Base-by-base conservation (phyloP, 345 rosid genomes). In the Aegle marmelos region DNA sequence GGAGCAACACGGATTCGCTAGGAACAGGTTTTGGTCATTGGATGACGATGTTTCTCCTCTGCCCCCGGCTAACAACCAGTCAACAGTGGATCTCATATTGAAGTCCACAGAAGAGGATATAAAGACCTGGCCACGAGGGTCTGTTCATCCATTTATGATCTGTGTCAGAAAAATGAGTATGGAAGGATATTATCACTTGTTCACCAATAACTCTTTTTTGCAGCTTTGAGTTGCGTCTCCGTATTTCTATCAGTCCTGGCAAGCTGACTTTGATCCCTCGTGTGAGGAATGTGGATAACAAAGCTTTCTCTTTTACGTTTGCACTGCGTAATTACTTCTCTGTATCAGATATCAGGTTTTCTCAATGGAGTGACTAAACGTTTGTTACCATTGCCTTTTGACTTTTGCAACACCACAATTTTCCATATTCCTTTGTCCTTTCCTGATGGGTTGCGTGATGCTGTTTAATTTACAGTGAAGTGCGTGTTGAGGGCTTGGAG, bases 401-500 rank as follows among this genome's bases (percentile, higher is more conserved):
- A 25, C 17, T 45, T 62, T 66, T 34, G 19, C 66, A 9, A 34
- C 34, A 25, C 27, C 33, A 65, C 36, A 75, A 53, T 41, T 74
- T 66, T 53, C 25, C 64, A 14, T 45, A 41, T 65, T 34, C 24
- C 39, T 78, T 27, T 65, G 53, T 50, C 57, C 79, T 75, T 77
- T 77, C 25, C 75, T 27, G 68, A 62, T 37, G 60, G 70, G 59
- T 70, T 75, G 73, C 34, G 41, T 76, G 78, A 77, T 84, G 84
- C 61, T 81, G 68, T 74, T 70, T 61, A 60, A 85, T 82, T 87
- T 83, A 83, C 94, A 95, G 99, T 80, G 99, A 95, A 92, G 98
- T 95, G 54, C 93, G 99, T 2, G 90, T 95, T 31, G 99, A 95
- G 83, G 99, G 99, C 67, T 83, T 95, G 92, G 99, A 95, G 93